Evolutionary conservation across 352 stramenopile species (phyloP), one percentile per base, ranked within the genome.

Genomic region (Pythium phragmitis): DNA sequence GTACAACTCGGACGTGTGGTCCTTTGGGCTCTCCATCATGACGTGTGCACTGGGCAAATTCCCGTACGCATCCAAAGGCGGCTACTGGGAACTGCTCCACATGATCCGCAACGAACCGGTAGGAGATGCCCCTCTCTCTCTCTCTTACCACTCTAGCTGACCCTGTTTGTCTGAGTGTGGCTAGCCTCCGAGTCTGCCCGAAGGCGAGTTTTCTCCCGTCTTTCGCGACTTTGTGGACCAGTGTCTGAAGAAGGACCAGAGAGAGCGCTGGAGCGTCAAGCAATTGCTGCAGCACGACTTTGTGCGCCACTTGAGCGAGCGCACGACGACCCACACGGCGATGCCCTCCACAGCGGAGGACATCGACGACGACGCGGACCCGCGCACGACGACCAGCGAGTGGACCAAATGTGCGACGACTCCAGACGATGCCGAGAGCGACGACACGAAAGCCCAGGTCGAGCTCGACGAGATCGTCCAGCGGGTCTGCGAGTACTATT

Each of bases 21-120:
- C 85, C 16, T 89, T 94, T 45, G 85, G 85, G 3, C 79, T 94
- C 37, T 91, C 85, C 14, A 91, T 96, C 63, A 94, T 97, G 80
- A 95, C 91, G 17, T 94, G 92, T 57, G 91, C 89, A 26, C 72
- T 97, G 8, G 91, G 91, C 2, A 83, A 80, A 42, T 96, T 96
- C 72, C 91, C 91, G 37, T 96, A 96, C 47, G 87, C 85, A 19
- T 88, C 81, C 4, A 80, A 87, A 64, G 81, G 80, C n/a, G 91
- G 83, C 6, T 97, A 97, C 68, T 98, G 91, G 89, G 83, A 92
- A 53, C 68, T 98, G 14, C 76, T 98, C 4, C 82, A 95, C 70
- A 92, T 90, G 75, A 92, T 95, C 41, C 84, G 86, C 63, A 95
- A 95, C 51, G 83, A 93, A 54, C 72, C 79, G 49, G 83, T 92